These are phyloP conservation scores for Saccharomycopsis sp. DNA, from an alignment of 805 yeast species.

Conservation along the genomic window DNA sequence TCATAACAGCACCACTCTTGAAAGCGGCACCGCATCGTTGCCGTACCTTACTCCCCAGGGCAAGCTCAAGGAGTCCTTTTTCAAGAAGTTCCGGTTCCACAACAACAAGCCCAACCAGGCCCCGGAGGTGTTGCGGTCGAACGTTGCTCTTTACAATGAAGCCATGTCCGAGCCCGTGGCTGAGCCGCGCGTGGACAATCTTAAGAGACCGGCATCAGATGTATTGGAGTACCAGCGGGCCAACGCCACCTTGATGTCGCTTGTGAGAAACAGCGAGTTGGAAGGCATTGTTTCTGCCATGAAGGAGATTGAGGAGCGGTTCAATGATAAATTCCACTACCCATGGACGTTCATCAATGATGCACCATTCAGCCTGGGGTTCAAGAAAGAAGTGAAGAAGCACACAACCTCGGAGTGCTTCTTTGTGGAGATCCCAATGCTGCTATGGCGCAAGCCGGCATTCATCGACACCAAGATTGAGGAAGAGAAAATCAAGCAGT, in stretches of 20 bases:
- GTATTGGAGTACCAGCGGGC: slow-evolving; percentile 33
- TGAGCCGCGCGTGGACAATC: slow-evolving; percentile 39
- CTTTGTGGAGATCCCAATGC: slow-evolving; percentile 36
- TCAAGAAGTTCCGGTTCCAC: slow-evolving; percentile 11
- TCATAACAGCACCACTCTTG: too few relatives aligned
- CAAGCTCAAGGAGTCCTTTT: slow-evolving; percentile 11
- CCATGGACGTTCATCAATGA: slow-evolving; percentile 81
- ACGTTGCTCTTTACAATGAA: slow-evolving; percentile 31
- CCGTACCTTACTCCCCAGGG: slow-evolving; percentile 14
- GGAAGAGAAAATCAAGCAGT: slow-evolving; percentile 31
- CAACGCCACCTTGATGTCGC: slow-evolving; percentile 65
- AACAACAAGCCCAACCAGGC: background rate
- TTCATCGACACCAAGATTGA: slow-evolving; percentile 41
- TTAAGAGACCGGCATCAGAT: slow-evolving; percentile 25
- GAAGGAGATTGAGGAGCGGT: slow-evolving; percentile 48
- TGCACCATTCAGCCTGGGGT: slow-evolving; percentile 48
- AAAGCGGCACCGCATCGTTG: too few relatives aligned
- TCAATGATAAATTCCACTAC: slow-evolving; percentile 63
- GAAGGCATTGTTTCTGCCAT: slow-evolving; percentile 43
- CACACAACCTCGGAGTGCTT: slow-evolving; percentile 32
- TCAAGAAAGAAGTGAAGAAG: slow-evolving; percentile 37
- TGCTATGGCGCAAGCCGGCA: slow-evolving; percentile 54
- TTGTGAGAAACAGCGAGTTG: slow-evolving; percentile 64
- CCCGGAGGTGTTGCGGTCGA: slow-evolving; percentile 27
- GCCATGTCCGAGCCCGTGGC: slow-evolving; percentile 30